These are phyloP conservation scores for Beauveria medogensis DNA, from an alignment of 2,329 filamentous ascomycete genomes.

Conservation along the genomic window DNA sequence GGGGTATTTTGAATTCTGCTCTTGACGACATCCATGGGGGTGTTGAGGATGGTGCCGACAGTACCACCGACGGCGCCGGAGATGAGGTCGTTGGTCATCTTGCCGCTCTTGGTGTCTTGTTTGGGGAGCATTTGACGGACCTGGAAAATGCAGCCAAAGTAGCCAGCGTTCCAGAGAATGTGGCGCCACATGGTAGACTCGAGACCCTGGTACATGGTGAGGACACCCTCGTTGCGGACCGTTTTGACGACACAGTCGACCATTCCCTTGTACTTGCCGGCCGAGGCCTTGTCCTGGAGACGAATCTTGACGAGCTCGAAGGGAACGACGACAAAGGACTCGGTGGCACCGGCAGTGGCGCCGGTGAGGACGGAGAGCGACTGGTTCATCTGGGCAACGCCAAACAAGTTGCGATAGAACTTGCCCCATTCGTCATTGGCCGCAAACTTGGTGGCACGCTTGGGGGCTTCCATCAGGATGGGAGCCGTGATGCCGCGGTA, in stretches of 20 bases:
- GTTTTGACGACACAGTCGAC: conserved; percentile 76
- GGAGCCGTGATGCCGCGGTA: conserved; percentile 95
- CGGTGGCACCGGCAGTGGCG: conserved; percentile 88
- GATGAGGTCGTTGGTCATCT: conserved; percentile 81
- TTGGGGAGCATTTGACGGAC: conserved; percentile 76
- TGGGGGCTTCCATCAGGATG: conserved; percentile 92
- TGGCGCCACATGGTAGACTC: conserved; percentile 97
- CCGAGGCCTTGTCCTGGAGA: conserved; percentile 89
- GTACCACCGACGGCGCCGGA: conserved; percentile 86
- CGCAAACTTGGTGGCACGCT: conserved; percentile 96
- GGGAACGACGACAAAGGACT: conserved; percentile 93
- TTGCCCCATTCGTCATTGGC: conserved; percentile 98
- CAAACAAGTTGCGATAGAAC: conserved; percentile 84
- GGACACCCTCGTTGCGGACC: conserved; percentile 69
- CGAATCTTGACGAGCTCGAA: conserved; percentile 99
- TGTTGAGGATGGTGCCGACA: conserved; percentile 83
- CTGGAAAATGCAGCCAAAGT: conserved; percentile 98
- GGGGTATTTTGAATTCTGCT: conserved; percentile 92
- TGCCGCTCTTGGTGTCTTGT: conserved; percentile 68
- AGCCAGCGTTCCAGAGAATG: conserved; percentile 81
- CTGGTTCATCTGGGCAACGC: conserved; percentile 81
- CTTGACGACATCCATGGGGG: conserved; percentile 95
- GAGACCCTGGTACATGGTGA: conserved; percentile 92
- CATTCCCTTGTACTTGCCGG: conserved; percentile 78
- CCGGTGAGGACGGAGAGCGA: conserved; percentile 86